Conservation (phyloP, 2,329 filamentous ascomycete species). For the Rugonectria rugulosa region DNA sequence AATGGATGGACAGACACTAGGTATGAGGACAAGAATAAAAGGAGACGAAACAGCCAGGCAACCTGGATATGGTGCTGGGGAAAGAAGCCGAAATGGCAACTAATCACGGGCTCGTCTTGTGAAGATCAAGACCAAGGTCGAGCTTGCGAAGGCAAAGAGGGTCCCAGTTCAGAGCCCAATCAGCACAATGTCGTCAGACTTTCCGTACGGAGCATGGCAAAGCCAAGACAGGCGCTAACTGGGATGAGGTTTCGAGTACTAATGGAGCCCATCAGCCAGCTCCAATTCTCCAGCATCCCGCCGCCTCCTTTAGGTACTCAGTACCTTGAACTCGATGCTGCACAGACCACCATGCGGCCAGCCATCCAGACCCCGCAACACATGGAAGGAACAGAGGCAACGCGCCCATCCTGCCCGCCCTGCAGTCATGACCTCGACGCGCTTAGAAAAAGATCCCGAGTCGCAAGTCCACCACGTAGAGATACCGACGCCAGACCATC, state of each 20-base stretch:
- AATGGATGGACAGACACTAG: too few relatives aligned
- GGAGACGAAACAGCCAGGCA: constrained; percentile 2
- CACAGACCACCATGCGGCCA: constrained; percentile 6
- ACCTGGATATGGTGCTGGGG: constrained; percentile 25
- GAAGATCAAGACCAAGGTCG: constrained; percentile 30
- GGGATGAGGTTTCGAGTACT: constrained; percentile 27
- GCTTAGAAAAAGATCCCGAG: neutral
- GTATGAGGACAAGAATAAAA: constrained; percentile 10
- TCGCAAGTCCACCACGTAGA: neutral
- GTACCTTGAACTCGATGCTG: constrained; percentile 9
- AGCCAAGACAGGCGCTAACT: constrained; percentile 24
- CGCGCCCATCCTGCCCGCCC: constrained; percentile 14
- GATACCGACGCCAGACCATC: neutral
- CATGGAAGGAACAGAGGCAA: constrained; percentile 13
- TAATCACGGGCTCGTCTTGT: constrained; percentile 33
- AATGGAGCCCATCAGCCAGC: too few relatives aligned
- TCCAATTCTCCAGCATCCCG: too few relatives aligned
- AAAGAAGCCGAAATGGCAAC: constrained; percentile 27
- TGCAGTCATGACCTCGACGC: constrained; percentile 2
- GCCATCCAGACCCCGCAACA: constrained; percentile 19
- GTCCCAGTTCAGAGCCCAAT: constrained; percentile 27
- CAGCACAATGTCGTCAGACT: constrained; percentile 41
- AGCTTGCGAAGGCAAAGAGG: constrained; percentile 20
- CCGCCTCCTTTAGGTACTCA: constrained; percentile 1
- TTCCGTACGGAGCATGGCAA: too few relatives aligned